phyloP scores from a whole-genome alignment of 208 protist species.

The Sergeia podlipaevii region DNA sequence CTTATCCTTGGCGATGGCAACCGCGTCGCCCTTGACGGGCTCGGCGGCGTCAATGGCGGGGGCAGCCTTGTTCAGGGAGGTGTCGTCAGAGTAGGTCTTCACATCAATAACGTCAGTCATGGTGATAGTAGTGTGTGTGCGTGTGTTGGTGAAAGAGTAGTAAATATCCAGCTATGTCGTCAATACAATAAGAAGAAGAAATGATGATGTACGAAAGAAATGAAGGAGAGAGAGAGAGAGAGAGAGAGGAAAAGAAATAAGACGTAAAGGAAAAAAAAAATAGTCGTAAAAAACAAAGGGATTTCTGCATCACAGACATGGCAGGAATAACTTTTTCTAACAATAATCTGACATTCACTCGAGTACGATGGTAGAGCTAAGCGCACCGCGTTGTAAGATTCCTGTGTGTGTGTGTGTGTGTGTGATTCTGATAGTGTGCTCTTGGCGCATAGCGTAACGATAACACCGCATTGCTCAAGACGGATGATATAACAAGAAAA shows the following conservation, averaged over 20 bases:
- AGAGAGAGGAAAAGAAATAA: background rate
- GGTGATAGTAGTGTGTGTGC: background rate
- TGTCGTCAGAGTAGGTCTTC: slow-evolving; percentile 87
- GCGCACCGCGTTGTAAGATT: too few species aligned
- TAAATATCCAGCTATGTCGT: background rate
- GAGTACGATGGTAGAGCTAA: too few species aligned
- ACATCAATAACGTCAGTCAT: slow-evolving; percentile 84
- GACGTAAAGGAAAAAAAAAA: background rate
- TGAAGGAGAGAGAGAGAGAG: background rate
- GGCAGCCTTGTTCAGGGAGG: slow-evolving; percentile 56
- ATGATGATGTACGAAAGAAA: slow-evolving; percentile 2
- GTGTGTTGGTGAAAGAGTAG: background rate
- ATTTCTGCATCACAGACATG: background rate
- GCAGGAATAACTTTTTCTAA: background rate
- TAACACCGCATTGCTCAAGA: too few species aligned
- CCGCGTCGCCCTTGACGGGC: slow-evolving; percentile 72
- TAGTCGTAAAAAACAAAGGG: slow-evolving; percentile 6
- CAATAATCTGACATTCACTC: too few species aligned
- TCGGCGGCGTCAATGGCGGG: slow-evolving; percentile 55
- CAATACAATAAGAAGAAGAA: slow-evolving; percentile 6
- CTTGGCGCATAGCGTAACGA: too few species aligned
- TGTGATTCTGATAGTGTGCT: too few species aligned
- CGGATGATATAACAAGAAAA: too few species aligned
- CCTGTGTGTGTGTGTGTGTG: too few species aligned
- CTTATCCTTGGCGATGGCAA: slow-evolving; percentile 46